Evolutionary conservation across 108 stramenopile genomes (phyloP).

Genomic region (Nannochloropsis gaditana): DNA sequence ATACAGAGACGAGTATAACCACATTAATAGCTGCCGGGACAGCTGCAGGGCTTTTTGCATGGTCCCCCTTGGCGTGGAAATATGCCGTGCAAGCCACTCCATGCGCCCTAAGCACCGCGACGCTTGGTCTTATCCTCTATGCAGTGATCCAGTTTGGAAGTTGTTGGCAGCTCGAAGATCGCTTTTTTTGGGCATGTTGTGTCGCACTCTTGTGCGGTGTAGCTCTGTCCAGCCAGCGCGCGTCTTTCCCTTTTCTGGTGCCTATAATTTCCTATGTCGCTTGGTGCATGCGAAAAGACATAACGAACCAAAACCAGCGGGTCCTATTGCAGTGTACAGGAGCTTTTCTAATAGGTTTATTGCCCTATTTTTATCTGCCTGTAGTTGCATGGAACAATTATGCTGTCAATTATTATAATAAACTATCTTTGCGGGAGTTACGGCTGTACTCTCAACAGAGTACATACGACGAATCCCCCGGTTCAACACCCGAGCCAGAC

Average conservation of each 20-base stretch:
- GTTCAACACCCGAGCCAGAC: too few species aligned
- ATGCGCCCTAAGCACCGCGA: background rate
- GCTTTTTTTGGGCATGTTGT: background rate
- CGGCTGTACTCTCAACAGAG: too few species aligned
- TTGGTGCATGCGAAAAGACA: background rate
- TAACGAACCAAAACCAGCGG: background rate
- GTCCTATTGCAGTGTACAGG: background rate
- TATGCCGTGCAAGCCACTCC: background rate
- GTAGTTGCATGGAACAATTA: too few species aligned
- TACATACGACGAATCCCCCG: too few species aligned
- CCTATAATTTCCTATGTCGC: background rate
- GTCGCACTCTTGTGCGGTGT: background rate
- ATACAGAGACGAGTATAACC: conserved; percentile 1
- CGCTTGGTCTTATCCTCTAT: background rate
- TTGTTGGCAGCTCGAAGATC: background rate
- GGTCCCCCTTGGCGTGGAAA: background rate
- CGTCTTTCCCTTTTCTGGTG: background rate
- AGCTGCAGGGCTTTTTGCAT: background rate
- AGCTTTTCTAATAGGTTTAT: background rate
- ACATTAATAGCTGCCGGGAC: background rate
- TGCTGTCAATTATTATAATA: too few species aligned
- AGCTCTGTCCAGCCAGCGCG: background rate
- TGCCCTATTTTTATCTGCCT: background rate
- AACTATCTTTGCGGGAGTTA: too few species aligned
- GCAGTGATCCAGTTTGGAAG: background rate